A percentile compares a stretch with the other conserved stretches of the same genome.
Conservation (phyloP, 2,329 filamentous ascomycete genomes). For the Aspergillus arachidicola region DNA sequence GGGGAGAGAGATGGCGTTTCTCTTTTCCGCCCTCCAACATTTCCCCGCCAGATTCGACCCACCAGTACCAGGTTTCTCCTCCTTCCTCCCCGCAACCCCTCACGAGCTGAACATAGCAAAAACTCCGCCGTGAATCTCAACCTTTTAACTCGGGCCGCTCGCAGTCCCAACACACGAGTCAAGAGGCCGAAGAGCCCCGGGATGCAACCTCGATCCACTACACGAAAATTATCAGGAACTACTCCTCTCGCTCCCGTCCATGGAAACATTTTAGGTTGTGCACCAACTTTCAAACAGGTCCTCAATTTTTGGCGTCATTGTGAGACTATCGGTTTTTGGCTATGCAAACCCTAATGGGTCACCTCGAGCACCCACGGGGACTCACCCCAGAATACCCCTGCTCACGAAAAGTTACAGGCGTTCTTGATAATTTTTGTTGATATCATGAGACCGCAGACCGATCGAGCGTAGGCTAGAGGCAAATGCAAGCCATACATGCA, state of each 20-base stretch:
- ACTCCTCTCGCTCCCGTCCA: not conserved
- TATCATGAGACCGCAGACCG: not conserved
- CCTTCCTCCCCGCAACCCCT: conserved; percentile 2
- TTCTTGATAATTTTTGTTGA: not conserved
- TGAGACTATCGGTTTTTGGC: not conserved
- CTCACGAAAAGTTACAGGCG: not conserved
- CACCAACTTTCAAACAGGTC: not conserved
- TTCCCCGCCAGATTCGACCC: conserved; percentile 2
- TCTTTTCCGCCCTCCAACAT: not conserved
- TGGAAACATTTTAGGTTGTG: not conserved
- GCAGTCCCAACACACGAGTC: not conserved
- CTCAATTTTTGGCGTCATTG: not conserved
- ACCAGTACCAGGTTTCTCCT: not conserved
- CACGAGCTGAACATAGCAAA: not conserved
- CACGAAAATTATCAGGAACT: conserved; percentile 10
- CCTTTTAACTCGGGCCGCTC: not conserved
- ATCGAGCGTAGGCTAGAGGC: not conserved
- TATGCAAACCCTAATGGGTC: not conserved
- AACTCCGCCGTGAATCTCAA: not conserved
- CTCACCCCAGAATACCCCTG: not conserved
- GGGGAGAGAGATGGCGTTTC: not conserved
- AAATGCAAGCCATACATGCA: not conserved
- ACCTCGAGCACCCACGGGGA: not conserved
- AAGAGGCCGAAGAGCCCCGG: not conserved
- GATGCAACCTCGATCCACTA: conserved; percentile 8